Conservation (phyloP, 176 grass and related monocot species). For the Puccinellia tenuiflora region DNA sequence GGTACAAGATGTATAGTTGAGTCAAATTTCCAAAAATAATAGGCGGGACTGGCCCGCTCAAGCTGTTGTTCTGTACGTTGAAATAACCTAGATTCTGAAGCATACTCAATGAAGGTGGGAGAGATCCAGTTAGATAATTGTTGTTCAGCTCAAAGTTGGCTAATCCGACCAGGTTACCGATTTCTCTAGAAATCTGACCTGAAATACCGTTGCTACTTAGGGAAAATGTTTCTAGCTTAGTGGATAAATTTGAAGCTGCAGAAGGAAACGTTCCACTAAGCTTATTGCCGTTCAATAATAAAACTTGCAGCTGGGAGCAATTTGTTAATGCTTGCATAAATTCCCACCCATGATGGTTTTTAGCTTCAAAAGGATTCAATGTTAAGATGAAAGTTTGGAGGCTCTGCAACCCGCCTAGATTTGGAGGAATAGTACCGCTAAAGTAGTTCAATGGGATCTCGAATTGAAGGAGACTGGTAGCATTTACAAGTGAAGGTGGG, state of each 20-base stretch:
- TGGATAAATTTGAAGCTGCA: slow-evolving; percentile 11
- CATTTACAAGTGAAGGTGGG: slow-evolving; percentile 24
- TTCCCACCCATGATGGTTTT: slow-evolving; percentile 3
- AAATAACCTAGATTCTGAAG: no score
- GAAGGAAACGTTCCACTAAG: slow-evolving; percentile 8
- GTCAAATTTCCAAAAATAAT: no score
- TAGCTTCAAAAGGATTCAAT: slow-evolving; percentile 5
- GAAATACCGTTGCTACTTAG: no score
- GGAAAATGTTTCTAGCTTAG: no score
- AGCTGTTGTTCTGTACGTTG: no score
- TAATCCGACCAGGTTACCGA: no score
- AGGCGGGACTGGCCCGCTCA: no score
- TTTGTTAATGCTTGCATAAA: slow-evolving; percentile 23
- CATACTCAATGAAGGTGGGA: no score
- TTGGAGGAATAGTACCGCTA: not conserved
- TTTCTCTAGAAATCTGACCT: no score
- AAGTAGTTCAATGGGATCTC: not conserved
- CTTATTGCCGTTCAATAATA: not conserved
- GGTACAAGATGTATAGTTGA: no score
- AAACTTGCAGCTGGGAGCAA: not conserved
- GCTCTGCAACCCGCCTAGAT: not conserved
- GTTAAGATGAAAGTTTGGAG: not conserved
- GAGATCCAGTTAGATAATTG: no score
- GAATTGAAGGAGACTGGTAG: not conserved
- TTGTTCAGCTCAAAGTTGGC: no score